A percentile compares a stretch with the other conserved stretches of the same genome.
These are phyloP conservation scores for Monilinia vaccinii-corymbosi DNA, from an alignment of 2,329 filamentous ascomycete species.

Conservation along the genomic window DNA sequence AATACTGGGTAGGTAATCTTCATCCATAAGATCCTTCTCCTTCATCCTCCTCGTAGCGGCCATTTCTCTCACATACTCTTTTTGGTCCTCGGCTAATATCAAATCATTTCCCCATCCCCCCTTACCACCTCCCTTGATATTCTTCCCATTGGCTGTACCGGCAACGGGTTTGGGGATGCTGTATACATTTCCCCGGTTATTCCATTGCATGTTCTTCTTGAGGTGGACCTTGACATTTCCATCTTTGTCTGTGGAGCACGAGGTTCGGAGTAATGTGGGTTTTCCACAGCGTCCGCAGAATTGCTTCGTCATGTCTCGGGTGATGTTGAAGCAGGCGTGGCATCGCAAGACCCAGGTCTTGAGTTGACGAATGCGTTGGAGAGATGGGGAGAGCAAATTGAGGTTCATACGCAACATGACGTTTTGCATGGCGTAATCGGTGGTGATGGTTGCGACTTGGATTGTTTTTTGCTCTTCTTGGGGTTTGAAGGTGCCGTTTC, in stretches of 20 bases:
- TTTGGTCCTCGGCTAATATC: conserved; percentile 90
- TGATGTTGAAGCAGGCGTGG: conserved; percentile 84
- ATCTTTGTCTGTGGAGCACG: conserved; percentile 71
- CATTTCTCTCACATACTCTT: conserved; percentile 67
- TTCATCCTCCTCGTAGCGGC: conserved; percentile 56
- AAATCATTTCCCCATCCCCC: conserved; percentile 78
- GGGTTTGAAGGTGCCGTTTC: conserved; percentile 37
- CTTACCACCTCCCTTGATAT: conserved; percentile 61
- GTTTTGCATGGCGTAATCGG: conserved; percentile 97
- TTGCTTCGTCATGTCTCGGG: conserved; percentile 76
- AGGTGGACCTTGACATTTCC: conserved; percentile 81
- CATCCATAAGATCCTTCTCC: conserved; percentile 83
- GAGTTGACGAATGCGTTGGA: conserved; percentile 74
- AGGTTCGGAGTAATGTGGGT: conserved; percentile 72
- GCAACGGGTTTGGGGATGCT: conserved; percentile 85
- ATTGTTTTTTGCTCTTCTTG: conserved; percentile 53
- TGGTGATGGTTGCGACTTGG: conserved; percentile 85
- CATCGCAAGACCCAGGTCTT: conserved; percentile 88
- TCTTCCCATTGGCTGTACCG: conserved; percentile 71
- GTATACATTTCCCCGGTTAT: conserved; percentile 84
- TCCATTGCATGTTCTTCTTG: conserved; percentile 94
- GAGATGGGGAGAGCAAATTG: conserved; percentile 69
- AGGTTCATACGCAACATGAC: conserved; percentile 92
- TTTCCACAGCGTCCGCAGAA: conserved; percentile 92
- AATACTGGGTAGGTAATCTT: conserved; percentile 82